Percentiles rank a stretch among this genome's conserved stretches.
Evolutionary conservation across 108 stramenopile species (phyloP).

Genomic region (Nitzschia sp.): DNA sequence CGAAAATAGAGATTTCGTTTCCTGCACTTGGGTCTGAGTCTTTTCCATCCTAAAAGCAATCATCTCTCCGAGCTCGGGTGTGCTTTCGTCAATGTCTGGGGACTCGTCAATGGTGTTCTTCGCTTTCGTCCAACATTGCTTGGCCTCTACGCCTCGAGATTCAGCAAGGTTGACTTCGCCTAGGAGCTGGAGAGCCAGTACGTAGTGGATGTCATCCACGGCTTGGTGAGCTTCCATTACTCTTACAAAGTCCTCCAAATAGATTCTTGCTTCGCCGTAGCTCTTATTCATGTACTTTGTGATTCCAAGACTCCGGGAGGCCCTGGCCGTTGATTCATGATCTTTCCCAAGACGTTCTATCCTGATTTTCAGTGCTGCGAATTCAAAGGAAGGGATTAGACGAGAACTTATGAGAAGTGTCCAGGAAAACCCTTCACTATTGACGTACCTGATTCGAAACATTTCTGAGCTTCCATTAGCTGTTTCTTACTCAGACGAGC

Average conservation of each 20-base stretch:
- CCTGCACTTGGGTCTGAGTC: not conserved
- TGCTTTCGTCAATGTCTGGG: not conserved
- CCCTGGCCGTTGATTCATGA: constrained; percentile 16
- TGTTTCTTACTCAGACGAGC: not conserved
- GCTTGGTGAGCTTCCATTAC: constrained; percentile 13
- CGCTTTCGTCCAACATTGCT: constrained; percentile 18
- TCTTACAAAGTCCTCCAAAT: constrained; percentile 26
- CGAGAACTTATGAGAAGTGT: not conserved
- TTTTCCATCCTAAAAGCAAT: constrained; percentile 9
- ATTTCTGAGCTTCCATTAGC: not conserved
- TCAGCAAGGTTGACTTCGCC: constrained; percentile 27
- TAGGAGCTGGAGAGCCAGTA: constrained; percentile 24
- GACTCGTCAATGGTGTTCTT: constrained; percentile 8
- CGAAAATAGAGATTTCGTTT: constrained; percentile 16
- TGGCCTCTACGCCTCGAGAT: constrained; percentile 11
- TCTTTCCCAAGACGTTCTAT: constrained; percentile 24
- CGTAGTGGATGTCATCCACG: constrained; percentile 2
- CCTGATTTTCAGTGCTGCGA: constrained; percentile 7
- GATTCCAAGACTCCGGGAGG: constrained; percentile 28
- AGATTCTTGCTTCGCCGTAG: constrained; percentile 25
- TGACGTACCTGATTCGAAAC: constrained; percentile 17
- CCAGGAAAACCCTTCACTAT: not conserved
- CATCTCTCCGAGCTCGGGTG: constrained; percentile 8
- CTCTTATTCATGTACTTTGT: constrained; percentile 21
- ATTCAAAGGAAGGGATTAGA: not conserved